Conservation (phyloP, 805 yeast species). For the Candida sphagnicola region DNA sequence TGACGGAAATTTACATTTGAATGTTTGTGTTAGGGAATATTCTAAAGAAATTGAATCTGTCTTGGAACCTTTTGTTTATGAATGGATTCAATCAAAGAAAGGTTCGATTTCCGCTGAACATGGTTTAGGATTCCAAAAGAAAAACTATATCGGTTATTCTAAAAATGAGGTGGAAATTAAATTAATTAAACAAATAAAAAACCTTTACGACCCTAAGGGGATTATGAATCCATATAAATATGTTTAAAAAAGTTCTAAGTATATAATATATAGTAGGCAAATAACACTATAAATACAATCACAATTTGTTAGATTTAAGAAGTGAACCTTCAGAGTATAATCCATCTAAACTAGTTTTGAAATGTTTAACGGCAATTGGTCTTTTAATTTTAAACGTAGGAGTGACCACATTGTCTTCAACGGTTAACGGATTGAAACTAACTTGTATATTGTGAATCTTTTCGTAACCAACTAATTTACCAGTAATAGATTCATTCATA, state of each 20-base stretch:
- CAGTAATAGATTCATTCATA: conserved; percentile 20
- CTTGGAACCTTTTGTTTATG: conserved; percentile 93
- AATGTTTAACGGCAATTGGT: conserved; percentile 30
- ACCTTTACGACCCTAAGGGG: conserved; percentile 84
- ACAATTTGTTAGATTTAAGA: conserved; percentile 18
- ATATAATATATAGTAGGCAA: no score
- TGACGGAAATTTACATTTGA: conserved; percentile 93
- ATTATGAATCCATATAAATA: conserved; percentile 95
- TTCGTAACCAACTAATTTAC: conserved; percentile 33
- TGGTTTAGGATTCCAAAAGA: conserved; percentile 96
- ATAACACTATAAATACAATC: not conserved
- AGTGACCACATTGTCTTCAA: conserved; percentile 35
- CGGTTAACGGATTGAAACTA: conserved; percentile 36
- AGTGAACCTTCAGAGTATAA: conserved; percentile 38
- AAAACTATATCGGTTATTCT: conserved; percentile 80
- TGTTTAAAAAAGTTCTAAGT: no score
- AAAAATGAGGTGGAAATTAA: conserved; percentile 68
- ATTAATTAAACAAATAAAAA: conserved; percentile 74
- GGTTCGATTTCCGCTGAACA: conserved; percentile 98
- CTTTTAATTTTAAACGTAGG: conserved; percentile 43
- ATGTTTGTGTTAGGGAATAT: conserved; percentile 86
- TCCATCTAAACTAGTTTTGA: conserved; percentile 18
- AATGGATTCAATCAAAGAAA: conserved; percentile 67
- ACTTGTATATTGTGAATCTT: conserved; percentile 33
- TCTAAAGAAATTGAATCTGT: conserved; percentile 70